Percentiles rank a stretch among this genome's conserved stretches.
These are phyloP conservation scores for Mangifera indica DNA, from an alignment of 345 rosid species.

Conservation along the genomic window DNA sequence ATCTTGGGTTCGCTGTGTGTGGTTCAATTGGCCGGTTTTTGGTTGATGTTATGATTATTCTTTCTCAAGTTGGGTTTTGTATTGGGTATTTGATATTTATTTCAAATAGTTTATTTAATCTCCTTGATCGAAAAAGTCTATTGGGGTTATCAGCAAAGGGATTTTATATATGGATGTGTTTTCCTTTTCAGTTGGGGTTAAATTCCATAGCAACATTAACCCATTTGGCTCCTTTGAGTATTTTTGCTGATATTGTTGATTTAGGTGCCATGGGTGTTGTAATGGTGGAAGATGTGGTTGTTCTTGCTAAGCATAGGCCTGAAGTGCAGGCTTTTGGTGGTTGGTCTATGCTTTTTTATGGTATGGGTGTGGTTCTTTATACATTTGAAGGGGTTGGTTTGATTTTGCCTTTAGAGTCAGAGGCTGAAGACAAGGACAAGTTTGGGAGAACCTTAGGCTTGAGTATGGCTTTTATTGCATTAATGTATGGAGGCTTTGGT, in stretches of 20 bases:
- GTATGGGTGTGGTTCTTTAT: slow-evolving; percentile 78
- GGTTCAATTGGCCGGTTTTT: slow-evolving; percentile 59
- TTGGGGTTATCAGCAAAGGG: slow-evolving; percentile 52
- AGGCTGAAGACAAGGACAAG: slow-evolving; percentile 51
- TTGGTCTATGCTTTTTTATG: slow-evolving; percentile 63
- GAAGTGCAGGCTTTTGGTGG: slow-evolving; percentile 59
- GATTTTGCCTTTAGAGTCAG: slow-evolving; percentile 75
- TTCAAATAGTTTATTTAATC: slow-evolving; percentile 51
- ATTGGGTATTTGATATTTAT: slow-evolving; percentile 81
- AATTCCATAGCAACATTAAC: slow-evolving; percentile 73
- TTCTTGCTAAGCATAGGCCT: slow-evolving; percentile 39
- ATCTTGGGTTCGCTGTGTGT: slow-evolving; percentile 75
- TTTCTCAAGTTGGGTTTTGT: slow-evolving; percentile 84
- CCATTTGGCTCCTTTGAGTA: slow-evolving; percentile 86
- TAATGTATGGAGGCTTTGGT: slow-evolving; percentile 68
- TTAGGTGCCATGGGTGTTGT: slow-evolving; percentile 75
- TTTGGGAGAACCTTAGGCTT: slow-evolving; percentile 56
- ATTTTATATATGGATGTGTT: slow-evolving; percentile 66
- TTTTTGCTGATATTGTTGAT: slow-evolving; percentile 87
- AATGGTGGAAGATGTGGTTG: slow-evolving; percentile 51
- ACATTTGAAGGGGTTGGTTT: slow-evolving; percentile 80
- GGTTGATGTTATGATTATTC: slow-evolving; percentile 64
- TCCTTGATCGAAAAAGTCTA: slow-evolving; percentile 36
- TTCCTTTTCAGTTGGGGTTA: slow-evolving; percentile 79
- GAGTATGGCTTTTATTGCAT: slow-evolving; percentile 54